Evolutionary conservation across 1,284 basidiomycete genomes (phyloP).

Genomic region (Ganoderma sp.): DNA sequence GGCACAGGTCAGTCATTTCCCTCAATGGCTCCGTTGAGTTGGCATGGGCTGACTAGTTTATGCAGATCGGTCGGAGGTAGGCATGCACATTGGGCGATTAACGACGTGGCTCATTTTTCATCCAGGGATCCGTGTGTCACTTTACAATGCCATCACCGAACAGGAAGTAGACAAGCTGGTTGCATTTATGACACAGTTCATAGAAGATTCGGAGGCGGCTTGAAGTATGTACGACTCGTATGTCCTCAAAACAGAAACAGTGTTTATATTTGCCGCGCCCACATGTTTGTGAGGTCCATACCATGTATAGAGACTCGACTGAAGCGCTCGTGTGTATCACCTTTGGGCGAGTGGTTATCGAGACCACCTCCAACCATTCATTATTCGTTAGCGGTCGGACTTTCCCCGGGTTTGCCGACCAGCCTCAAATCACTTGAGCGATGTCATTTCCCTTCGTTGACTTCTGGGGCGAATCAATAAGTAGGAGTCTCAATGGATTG

Average conservation of each 20-base stretch:
- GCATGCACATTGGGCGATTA: conserved; percentile 23
- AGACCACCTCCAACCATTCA: conserved; percentile 86
- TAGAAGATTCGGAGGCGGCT: conserved; percentile 25
- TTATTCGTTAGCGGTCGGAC: conserved; percentile 67
- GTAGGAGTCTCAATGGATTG: not conserved
- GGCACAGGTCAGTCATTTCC: conserved; percentile 78
- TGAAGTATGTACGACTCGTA: not conserved
- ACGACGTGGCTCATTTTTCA: conserved; percentile 29
- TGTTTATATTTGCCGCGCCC: no score
- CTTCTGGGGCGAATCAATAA: not conserved
- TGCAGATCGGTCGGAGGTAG: conserved; percentile 69
- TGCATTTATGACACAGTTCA: conserved; percentile 65
- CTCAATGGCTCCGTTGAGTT: not conserved
- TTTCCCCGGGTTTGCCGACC: conserved; percentile 74
- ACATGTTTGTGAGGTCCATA: no score
- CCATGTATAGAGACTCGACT: no score
- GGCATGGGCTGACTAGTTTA: conserved; percentile 1
- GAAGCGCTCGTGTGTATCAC: no score
- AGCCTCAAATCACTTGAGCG: conserved; percentile 84
- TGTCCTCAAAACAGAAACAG: no score
- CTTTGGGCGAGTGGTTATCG: conserved; percentile 93
- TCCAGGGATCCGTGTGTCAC: conserved; percentile 83
- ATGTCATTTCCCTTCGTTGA: conserved; percentile 54
- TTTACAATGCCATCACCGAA: conserved; percentile 95
- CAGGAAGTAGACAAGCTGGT: conserved; percentile 72